Percentiles rank a stretch among this genome's conserved stretches.
These are phyloP conservation scores for Discostella stelligeroides DNA, from an alignment of 108 stramenopile species.

Conservation along the genomic window DNA sequence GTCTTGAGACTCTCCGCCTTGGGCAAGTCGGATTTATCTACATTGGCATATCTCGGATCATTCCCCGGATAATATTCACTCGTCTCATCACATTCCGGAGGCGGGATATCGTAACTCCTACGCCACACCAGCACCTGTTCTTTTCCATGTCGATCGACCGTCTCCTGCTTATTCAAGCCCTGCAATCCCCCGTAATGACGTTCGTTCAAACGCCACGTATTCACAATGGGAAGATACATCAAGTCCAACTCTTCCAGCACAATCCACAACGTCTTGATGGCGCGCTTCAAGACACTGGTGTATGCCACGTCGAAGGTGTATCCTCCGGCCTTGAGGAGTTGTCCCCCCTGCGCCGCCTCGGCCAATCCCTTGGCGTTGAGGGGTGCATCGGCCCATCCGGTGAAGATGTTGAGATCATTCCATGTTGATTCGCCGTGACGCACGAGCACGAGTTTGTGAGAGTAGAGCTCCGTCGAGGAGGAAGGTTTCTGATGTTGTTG, in stretches of 20 bases:
- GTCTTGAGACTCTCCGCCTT: slow-evolving; percentile 87
- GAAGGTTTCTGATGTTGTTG: not conserved
- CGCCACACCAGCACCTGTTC: slow-evolving; percentile 97
- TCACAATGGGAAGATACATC: slow-evolving; percentile 92
- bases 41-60: slow-evolving; percentile 85
- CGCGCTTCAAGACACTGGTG: slow-evolving; percentile 95
- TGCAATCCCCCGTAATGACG: slow-evolving; percentile 90
- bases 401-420: slow-evolving; percentile 88
- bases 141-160: slow-evolving; percentile 94
- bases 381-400: slow-evolving; percentile 95
- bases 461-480: slow-evolving; percentile 17
- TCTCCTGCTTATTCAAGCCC: slow-evolving; percentile 98
- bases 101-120: slow-evolving; percentile 94
- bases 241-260: slow-evolving; percentile 86
- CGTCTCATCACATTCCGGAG: slow-evolving; percentile 78
- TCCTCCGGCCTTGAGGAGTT: slow-evolving; percentile 74
- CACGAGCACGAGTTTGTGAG: slow-evolving; percentile 55
- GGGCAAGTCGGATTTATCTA: slow-evolving; percentile 72
- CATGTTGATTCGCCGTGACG: slow-evolving; percentile 98
- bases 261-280: slow-evolving; percentile 90
- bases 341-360: slow-evolving; percentile 88
- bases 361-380: slow-evolving; percentile 82
- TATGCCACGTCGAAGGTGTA: slow-evolving; percentile 90
- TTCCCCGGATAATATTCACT: slow-evolving; percentile 87
- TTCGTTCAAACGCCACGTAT: slow-evolving; percentile 94